These are phyloP conservation scores for Malassezia equina DNA, from an alignment of 1,284 basidiomycete genomes.

Conservation along the genomic window DNA sequence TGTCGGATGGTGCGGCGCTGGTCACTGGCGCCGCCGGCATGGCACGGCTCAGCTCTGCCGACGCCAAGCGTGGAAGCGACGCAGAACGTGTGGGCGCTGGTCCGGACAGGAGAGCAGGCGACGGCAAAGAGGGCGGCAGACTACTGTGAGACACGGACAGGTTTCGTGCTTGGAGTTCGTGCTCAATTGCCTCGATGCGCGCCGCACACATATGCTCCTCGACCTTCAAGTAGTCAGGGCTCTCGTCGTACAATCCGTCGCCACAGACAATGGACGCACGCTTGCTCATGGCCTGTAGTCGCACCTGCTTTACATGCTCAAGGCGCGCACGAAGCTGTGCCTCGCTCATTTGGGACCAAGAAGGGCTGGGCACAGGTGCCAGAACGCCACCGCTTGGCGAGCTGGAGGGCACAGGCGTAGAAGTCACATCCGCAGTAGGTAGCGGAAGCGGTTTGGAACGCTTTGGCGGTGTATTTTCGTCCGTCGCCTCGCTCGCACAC, in stretches of 20 bases:
- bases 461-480: background rate
- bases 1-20: too few relatives aligned
- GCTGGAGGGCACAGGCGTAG: background rate
- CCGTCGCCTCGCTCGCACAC: background rate
- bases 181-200: conserved; percentile 12
- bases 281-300: conserved; percentile 9
- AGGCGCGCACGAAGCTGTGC: conserved; percentile 6
- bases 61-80: too few relatives aligned
- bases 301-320: conserved; percentile 5
- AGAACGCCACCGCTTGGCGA: background rate
- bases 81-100: too few relatives aligned
- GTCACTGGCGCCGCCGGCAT: too few relatives aligned
- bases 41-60: too few relatives aligned
- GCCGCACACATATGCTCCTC: conserved; percentile 13
- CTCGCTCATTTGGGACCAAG: conserved; percentile 4
- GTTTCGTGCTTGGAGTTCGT: conserved; percentile 1
- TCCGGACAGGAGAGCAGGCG: background rate
- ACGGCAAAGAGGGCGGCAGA: background rate
- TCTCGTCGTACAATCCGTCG: conserved; percentile 11
- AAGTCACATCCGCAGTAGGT: background rate
- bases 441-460: background rate
- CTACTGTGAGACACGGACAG: background rate
- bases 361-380: background rate
- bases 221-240: conserved; percentile 15
- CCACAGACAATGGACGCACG: conserved; percentile 16